Evolutionary conservation across 2,329 filamentous ascomycete species (phyloP), one percentile per base, ranked within the genome.

Genomic region (Xylaria arbuscula): DNA sequence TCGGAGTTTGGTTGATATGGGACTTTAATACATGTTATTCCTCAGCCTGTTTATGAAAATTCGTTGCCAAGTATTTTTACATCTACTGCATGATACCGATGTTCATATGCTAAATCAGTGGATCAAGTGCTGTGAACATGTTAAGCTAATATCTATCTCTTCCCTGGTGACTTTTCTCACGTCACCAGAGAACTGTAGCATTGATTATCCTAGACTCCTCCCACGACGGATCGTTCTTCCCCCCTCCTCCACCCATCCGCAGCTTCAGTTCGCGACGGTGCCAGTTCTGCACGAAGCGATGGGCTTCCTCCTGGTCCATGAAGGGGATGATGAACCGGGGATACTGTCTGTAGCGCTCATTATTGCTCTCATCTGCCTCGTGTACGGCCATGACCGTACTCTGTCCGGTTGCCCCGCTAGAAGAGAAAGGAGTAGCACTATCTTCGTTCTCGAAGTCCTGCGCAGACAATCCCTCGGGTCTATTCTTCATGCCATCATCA

Each of bases 251-350:
- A 17, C 66, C 68, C 75, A 74, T 72, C 19, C 38, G 69, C 28
- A 77, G 48, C 63, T 50, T 70, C 65, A 84, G 72, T 64, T 78
- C 74, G 64, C 81, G 76, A 28, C 78, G 78, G 72, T 85, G 82
- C 82, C 82, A 84, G 60, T 71, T 68, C 68, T 83, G 78, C 36
- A 83, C 82, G 70, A 87, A 87, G 62, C 84, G 80, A 62, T 81
- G 83, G 22, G 88, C 88, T 69, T 88, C 87, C 10, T 80, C 79
- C 58, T 83, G 80, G n/a, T 86, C 85, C 15, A 81, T 75, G 68
- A 92, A 89, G 4, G 85, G 83, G 24, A 90, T 72, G 15, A 90
- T 79, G 80, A 87, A 88, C 48, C 85, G 79, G 42, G 75, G 72
- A 62, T 78, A 82, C 71, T 60, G 67, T n/a, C 60, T 72, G 19